Base-by-base conservation (phyloP, 768 basidiomycete species). In the Boletus eberwhitei region DNA sequence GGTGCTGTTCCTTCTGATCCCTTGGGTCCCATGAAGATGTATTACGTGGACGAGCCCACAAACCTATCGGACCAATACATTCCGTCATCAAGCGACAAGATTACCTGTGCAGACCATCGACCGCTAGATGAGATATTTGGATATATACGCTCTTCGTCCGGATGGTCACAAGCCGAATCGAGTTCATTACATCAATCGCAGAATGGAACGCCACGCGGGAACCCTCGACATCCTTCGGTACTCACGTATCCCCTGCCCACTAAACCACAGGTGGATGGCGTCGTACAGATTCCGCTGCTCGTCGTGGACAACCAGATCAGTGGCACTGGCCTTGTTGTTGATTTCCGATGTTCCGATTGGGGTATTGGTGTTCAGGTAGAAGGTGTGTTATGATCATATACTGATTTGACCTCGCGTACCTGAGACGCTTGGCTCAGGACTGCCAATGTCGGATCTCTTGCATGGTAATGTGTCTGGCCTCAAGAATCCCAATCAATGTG, bases 61-160 rank as follows among this genome's bases (percentile, higher is more conserved):
- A 44, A 56, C 46, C 21, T 52, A 13, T 49, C 57, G 21, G 66
- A 67, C 22, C 66, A 59, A 48, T 67, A 68, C 34, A 46, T 66
- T 38, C 66, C 66, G 11, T 67, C 66, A 26, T 67, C 66, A 14
- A 64, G 54, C 48, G 66, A 67, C 64, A 67, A 52, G 52, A 59
- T 67, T 38, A 67, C 66, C 34, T 66, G 64, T 38, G 47, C 61
- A 35, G 59, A 67, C 35, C 66, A 67, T 54, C 58, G 62, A 9
- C 66, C 64, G n/a, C 58, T 67, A 13, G 66, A 67, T 22, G 61
- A 64, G 12, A 67, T 67, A 21, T 67, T 68, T 40, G 66, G 54
- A n/a, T 32, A 36, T 14, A 11, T 41, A 16, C 44, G 22, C 19
- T 14, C 55, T 38, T 24, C 48, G 8, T 46, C 47, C 3, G 21